These are phyloP conservation scores for Alliaria petiolata DNA, from an alignment of 345 rosid genomes.

Conservation along the genomic window DNA sequence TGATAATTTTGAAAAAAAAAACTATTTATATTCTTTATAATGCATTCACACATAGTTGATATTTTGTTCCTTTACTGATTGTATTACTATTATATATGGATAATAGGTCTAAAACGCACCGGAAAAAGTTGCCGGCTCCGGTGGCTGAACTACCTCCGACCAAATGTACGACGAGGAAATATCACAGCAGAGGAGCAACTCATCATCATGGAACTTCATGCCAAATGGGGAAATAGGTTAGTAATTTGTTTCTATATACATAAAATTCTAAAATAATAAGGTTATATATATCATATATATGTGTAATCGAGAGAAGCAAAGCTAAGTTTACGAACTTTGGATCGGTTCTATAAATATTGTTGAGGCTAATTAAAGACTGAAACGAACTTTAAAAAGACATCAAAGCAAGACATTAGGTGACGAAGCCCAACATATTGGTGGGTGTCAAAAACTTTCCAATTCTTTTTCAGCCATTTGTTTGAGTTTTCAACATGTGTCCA, in stretches of 20 bases:
- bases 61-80: background rate
- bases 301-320: constrained; percentile 20
- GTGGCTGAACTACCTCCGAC: constrained; percentile 89
- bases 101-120: constrained; percentile 79
- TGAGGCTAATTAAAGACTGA: background rate
- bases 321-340: constrained; percentile 13
- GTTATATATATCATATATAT: background rate
- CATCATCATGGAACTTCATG: constrained; percentile 86
- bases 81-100: background rate
- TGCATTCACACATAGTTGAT: too few species aligned
- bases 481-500: constrained; percentile 10
- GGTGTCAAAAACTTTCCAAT: background rate
- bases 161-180: constrained; percentile 85
- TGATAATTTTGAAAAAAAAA: too few species aligned
- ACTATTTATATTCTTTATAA: too few species aligned
- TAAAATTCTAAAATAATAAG: background rate
- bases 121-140: constrained; percentile 97
- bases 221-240: constrained; percentile 90
- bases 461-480: background rate
- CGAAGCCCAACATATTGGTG: constrained; percentile 3
- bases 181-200: constrained; percentile 84
- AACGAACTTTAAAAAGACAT: constrained; percentile 10
- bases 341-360: constrained; percentile 5
- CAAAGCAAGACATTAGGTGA: constrained; percentile 21
- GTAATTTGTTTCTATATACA: background rate